Evolutionary conservation across 805 yeast species (phyloP), one percentile per base, ranked within the genome.

Genomic region (Naumovozyma baii): DNA sequence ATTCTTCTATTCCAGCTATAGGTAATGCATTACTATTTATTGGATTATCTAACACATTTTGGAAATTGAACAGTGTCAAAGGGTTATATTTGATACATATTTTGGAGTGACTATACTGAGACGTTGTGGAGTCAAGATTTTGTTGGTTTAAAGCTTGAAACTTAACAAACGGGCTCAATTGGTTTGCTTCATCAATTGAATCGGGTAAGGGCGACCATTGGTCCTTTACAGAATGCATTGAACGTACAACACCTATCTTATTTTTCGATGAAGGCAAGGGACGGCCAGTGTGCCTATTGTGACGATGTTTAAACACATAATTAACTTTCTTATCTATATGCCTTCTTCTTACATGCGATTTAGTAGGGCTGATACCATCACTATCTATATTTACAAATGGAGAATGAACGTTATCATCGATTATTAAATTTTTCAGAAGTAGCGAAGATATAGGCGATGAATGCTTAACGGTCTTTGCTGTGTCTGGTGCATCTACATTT

Each of bases 321-420:
- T 34, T 41, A 12, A 40, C 39, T 7, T 22, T 22, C 26, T 18
- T 28, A 16, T 18, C 12, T 18, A 37, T 40, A 19, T 35, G 36
- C 25, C 31, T 35, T 19, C 34, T 33, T 5, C 36, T 35, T 12
- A 34, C 15, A 28, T 40, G 26, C 10, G 10, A 10, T 10, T 7
- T 7, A 22, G 7, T 10, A 22, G 26, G 7, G 10, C 26, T 10
- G 26, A 7, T 22, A 22, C 9, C 26, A 22, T 41, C 9, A 32
- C 14, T 5, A 22, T 44, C 39, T 12, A 41, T 36, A 18, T 51
- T 41, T n/a, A 22, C 26, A 22, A 22, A 22, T 7, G 26, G 26
- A 7, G 57, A 50, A 40, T 52, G 54, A 3, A 52, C 37, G 36
- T 52, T 51, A 33, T 54, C 59, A 15, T 49, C 45, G n/a, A 54